Conservation (phyloP, 768 basidiomycete species). For the Gloeopeniophorella convolvens region DNA sequence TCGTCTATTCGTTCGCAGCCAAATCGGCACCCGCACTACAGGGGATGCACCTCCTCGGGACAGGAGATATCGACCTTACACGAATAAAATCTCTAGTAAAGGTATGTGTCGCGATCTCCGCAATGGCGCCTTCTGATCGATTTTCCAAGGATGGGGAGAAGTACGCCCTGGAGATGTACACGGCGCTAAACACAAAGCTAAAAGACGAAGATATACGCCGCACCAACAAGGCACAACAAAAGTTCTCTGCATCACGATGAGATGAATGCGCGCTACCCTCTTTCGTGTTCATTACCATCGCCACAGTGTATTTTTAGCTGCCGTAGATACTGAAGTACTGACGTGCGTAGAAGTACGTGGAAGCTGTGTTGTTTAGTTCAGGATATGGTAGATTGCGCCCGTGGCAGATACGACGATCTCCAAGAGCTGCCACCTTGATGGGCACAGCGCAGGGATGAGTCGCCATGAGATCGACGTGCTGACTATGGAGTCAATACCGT, state of each 20-base stretch:
- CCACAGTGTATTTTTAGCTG: too few species aligned
- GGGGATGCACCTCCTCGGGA: conserved; percentile 57
- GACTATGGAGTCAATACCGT: too few species aligned
- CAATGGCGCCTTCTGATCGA: neutral
- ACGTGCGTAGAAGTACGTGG: too few species aligned
- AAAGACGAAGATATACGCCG: conserved; percentile 57
- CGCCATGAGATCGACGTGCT: too few species aligned
- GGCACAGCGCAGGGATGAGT: too few species aligned
- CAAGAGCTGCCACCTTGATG: too few species aligned
- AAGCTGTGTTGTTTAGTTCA: too few species aligned
- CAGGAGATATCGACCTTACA: conserved; percentile 46
- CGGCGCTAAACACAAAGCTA: conserved; percentile 55
- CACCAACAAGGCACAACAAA: conserved; percentile 52
- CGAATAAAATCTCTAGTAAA: conserved; percentile 48
- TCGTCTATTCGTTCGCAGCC: conserved; percentile 55
- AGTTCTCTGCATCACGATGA: conserved; percentile 32
- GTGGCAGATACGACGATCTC: too few species aligned
- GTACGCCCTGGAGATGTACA: conserved; percentile 52
- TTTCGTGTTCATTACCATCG: too few species aligned
- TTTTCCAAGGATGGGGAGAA: conserved; percentile 52
- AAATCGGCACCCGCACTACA: conserved; percentile 41
- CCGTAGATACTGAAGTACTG: too few species aligned
- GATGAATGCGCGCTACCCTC: too few species aligned
- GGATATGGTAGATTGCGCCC: too few species aligned
- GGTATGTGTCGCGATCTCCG: conserved; percentile 33